Evolutionary conservation across 2,329 filamentous ascomycete species (phyloP).

Genomic region (Colletotrichum magnum): DNA sequence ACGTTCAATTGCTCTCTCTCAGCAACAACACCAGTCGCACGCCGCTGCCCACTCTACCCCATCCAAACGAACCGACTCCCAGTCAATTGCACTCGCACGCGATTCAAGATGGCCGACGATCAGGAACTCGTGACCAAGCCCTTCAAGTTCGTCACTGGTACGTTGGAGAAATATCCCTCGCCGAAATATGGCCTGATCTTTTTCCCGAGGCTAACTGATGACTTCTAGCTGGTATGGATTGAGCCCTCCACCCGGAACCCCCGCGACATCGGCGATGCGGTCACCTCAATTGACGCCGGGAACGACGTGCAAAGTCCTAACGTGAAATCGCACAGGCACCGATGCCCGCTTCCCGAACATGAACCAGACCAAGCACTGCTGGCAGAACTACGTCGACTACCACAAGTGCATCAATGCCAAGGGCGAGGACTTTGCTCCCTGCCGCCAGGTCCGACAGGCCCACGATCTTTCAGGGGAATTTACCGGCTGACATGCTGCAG

Average conservation of each 20-base stretch:
- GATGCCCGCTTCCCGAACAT: slow-evolving; percentile 99
- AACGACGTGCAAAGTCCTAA: slow-evolving; percentile 17
- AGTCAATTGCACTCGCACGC: slow-evolving; percentile 49
- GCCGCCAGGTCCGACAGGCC: slow-evolving; percentile 82
- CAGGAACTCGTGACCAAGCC: slow-evolving; percentile 90
- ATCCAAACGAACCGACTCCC: slow-evolving; percentile 47
- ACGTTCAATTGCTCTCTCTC: slow-evolving; percentile 45
- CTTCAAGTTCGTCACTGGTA: slow-evolving; percentile 99
- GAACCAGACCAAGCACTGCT: slow-evolving; percentile 99
- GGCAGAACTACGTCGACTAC: slow-evolving; percentile 99
- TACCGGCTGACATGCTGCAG: slow-evolving; percentile 62
- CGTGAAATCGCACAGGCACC: slow-evolving; percentile 77
- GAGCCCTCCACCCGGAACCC: slow-evolving; percentile 43
- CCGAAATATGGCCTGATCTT: slow-evolving; percentile 52
- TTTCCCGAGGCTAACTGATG: slow-evolving; percentile 56
- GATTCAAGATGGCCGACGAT: slow-evolving; percentile 89
- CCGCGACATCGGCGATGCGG: slow-evolving; percentile 43
- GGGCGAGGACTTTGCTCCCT: slow-evolving; percentile 98
- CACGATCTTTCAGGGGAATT: background rate
- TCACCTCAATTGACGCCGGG: slow-evolving; percentile 47
- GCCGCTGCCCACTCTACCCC: slow-evolving; percentile 54
- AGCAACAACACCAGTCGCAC: slow-evolving; percentile 50
- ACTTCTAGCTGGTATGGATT: slow-evolving; percentile 61
- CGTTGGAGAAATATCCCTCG: slow-evolving; percentile 61
- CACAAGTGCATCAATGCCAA: slow-evolving; percentile 99